Conservation (phyloP, 2,329 filamentous ascomycete genomes). For the Trichoderma atrobrunneum region DNA sequence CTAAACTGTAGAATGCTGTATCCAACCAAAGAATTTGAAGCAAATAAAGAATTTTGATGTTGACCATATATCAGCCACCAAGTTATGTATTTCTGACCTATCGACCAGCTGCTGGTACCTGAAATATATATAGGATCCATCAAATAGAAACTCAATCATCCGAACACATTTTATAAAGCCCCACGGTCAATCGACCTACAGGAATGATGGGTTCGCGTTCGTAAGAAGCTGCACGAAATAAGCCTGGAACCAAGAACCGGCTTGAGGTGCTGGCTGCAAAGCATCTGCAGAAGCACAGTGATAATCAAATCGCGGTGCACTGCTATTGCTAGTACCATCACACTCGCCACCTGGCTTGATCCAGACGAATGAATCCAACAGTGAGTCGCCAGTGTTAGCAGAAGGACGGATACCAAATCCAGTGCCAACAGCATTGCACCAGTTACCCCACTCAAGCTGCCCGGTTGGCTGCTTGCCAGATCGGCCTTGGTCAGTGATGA, state of each 20-base stretch:
- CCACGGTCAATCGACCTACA: background rate
- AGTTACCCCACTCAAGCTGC: background rate
- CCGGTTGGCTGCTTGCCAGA: slow-evolving; percentile 8
- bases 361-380: slow-evolving; percentile 5
- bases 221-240: slow-evolving; percentile 13
- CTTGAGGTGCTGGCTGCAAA: slow-evolving; percentile 3
- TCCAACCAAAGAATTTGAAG: background rate
- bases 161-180: background rate
- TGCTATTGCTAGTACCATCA: slow-evolving; percentile 3
- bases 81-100: background rate
- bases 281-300: background rate
- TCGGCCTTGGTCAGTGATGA: slow-evolving; percentile 8
- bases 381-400: background rate
- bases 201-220: slow-evolving; percentile 5
- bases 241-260: slow-evolving; percentile 9
- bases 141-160: background rate
- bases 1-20: background rate
- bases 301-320: background rate
- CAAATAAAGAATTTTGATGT: background rate
- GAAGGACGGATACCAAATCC: slow-evolving; percentile 4
- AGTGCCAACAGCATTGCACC: slow-evolving; percentile 4
- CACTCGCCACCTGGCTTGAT: slow-evolving; percentile 6
- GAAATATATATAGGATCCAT: background rate
- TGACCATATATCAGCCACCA: background rate
- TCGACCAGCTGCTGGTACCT: background rate